Percentiles rank a stretch among this genome's conserved stretches.
These are phyloP conservation scores for Candida anutae DNA, from an alignment of 1,139 yeast genomes.

Conservation along the genomic window DNA sequence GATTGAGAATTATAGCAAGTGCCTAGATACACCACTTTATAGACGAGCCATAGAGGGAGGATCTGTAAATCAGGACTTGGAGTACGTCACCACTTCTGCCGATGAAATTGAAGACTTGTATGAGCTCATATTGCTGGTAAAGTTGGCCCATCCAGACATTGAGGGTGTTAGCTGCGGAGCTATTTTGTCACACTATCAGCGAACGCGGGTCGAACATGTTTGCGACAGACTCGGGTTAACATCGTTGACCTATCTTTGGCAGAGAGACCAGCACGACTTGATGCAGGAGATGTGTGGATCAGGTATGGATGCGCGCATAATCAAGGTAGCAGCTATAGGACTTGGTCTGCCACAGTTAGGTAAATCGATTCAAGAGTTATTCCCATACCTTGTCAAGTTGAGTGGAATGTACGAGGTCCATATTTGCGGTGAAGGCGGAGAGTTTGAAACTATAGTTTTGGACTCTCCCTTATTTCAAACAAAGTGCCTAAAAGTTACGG, in stretches of 20 bases:
- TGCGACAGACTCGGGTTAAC: slow-evolving; percentile 66
- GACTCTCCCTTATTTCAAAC: slow-evolving; percentile 75
- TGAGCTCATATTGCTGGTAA: slow-evolving; percentile 40
- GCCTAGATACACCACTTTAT: slow-evolving; percentile 75
- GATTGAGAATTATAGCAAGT: slow-evolving; percentile 54
- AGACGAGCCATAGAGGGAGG: slow-evolving; percentile 58
- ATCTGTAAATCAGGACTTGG: slow-evolving; percentile 59
- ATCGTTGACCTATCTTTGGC: slow-evolving; percentile 80
- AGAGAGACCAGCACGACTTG: slow-evolving; percentile 68
- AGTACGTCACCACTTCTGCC: slow-evolving; percentile 53
- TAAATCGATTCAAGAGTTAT: slow-evolving; percentile 51
- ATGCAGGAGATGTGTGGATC: slow-evolving; percentile 75
- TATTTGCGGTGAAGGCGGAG: slow-evolving; percentile 98
- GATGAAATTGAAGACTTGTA: slow-evolving; percentile 87
- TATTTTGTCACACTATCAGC: slow-evolving; percentile 83
- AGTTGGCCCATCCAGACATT: slow-evolving; percentile 56
- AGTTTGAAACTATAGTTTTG: slow-evolving; percentile 84
- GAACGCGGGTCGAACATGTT: slow-evolving; percentile 88
- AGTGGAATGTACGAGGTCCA: slow-evolving; percentile 73
- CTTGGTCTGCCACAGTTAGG: slow-evolving; percentile 61
- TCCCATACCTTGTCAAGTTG: slow-evolving; percentile 50
- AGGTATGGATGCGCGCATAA: slow-evolving; percentile 72
- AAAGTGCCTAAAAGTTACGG: slow-evolving; percentile 41
- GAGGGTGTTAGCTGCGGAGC: slow-evolving; percentile 94
- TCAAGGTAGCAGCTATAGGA: slow-evolving; percentile 93